These are phyloP conservation scores for Dunaliella sp. DNA, from an alignment of 139 green algal genomes.

Conservation along the genomic window DNA sequence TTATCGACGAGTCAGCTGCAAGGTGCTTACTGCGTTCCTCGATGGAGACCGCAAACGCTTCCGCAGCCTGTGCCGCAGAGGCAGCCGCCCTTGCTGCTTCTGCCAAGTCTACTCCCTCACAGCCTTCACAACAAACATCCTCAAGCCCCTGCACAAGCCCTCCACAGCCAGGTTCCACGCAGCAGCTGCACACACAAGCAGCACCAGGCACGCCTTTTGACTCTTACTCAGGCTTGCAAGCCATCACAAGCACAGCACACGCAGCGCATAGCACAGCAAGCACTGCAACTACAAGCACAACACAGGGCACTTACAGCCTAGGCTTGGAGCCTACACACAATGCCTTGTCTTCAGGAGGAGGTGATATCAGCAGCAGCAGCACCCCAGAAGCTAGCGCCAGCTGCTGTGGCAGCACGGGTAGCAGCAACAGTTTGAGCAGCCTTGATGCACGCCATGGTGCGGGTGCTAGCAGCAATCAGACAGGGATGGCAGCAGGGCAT, in stretches of 20 bases:
- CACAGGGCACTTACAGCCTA: not conserved
- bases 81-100: not conserved
- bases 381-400: not conserved
- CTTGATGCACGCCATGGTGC: too few relatives aligned
- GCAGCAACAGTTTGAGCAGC: slow-evolving; percentile 11
- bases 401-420: slow-evolving; percentile 14
- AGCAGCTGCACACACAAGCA: too few relatives aligned
- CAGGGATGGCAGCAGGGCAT: not conserved
- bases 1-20: slow-evolving; percentile 83
- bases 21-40: slow-evolving; percentile 19
- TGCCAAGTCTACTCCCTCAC: too few relatives aligned
- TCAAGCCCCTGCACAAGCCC: too few relatives aligned
- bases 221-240: too few relatives aligned
- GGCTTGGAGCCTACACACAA: too few relatives aligned
- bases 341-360: too few relatives aligned
- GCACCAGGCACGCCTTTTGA: not conserved
- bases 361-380: slow-evolving; percentile 6
- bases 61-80: not conserved
- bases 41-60: not conserved
- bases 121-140: too few relatives aligned
- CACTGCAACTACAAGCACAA: too few relatives aligned
- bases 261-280: not conserved
- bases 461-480: not conserved
- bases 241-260: too few relatives aligned
- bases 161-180: too few relatives aligned